These are phyloP conservation scores for Cryptococcus sp. DNA, from an alignment of 1,284 basidiomycete species.

Conservation along the genomic window DNA sequence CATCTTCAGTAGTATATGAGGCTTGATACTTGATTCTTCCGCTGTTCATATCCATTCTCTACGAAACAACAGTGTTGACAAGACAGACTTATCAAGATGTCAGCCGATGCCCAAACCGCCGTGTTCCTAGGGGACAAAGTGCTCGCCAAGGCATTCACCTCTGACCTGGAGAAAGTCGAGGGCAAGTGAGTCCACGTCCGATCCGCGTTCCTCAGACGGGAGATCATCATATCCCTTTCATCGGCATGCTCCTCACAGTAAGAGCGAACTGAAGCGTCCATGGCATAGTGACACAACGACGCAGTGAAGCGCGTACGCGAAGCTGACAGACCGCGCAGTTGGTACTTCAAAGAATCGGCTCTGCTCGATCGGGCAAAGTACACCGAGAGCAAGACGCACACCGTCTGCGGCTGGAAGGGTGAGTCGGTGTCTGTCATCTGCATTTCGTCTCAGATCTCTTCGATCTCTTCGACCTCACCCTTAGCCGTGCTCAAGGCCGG, in stretches of 20 bases:
- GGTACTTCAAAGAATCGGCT: slow-evolving; percentile 46
- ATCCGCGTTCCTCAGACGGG: background rate
- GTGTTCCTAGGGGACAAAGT: slow-evolving; percentile 39
- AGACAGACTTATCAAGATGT: slow-evolving; percentile 20
- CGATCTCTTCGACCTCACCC: no score
- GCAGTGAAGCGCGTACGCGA: no score
- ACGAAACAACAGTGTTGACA: background rate
- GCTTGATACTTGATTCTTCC: background rate
- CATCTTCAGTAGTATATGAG: background rate
- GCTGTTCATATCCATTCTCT: background rate
- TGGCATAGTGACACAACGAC: background rate
- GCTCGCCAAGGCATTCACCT: slow-evolving; percentile 36
- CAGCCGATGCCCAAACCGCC: slow-evolving; percentile 41
- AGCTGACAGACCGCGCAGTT: slow-evolving; percentile 21
- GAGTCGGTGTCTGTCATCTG: slow-evolving; percentile 11
- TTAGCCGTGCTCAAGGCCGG: no score
- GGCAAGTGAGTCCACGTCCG: slow-evolving; percentile 38
- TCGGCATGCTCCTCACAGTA: no score
- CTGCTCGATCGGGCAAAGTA: slow-evolving; percentile 37
- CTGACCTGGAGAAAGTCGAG: slow-evolving; percentile 41
- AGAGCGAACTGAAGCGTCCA: no score
- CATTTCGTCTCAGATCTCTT: background rate
- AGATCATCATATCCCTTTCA: no score
- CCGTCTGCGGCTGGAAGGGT: slow-evolving; percentile 47
- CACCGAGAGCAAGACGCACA: slow-evolving; percentile 38